These are phyloP conservation scores for Ustilago bromivora DNA, from an alignment of 1,284 basidiomycete species.

Conservation along the genomic window DNA sequence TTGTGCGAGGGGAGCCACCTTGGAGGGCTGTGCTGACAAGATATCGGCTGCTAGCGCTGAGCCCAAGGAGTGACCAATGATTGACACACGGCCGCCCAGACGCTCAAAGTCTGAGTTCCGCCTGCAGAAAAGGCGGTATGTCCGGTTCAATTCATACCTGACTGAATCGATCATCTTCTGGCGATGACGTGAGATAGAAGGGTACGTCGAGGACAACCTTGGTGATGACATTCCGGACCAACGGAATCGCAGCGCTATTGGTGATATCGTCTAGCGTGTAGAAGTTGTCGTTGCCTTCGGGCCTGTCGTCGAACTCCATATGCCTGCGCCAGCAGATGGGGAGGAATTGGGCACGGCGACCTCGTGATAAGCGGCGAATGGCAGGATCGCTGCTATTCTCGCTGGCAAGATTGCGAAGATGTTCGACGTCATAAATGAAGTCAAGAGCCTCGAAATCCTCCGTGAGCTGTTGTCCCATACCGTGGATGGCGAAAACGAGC, in stretches of 20 bases:
- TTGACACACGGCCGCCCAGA: conserved; percentile 71
- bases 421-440: conserved; percentile 65
- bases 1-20: conserved; percentile 62
- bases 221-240: conserved; percentile 57
- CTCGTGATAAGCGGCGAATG: conserved; percentile 46
- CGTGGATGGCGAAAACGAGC: conserved; percentile 62
- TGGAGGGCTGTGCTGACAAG: conserved; percentile 74
- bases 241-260: conserved; percentile 54
- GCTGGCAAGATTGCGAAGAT: conserved; percentile 49
- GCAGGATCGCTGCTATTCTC: conserved; percentile 49
- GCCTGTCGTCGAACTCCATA: conserved; percentile 64
- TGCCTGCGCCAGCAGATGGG: conserved; percentile 75
- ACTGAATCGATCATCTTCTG: conserved; percentile 72
- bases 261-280: conserved; percentile 71
- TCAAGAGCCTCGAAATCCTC: conserved; percentile 61
- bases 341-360: conserved; percentile 72
- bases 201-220: conserved; percentile 73
- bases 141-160: conserved; percentile 61
- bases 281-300: conserved; percentile 70
- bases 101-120: conserved; percentile 72
- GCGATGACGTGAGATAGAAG: conserved; percentile 71
- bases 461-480: conserved; percentile 64
- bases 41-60: conserved; percentile 74
- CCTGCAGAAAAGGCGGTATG: conserved; percentile 74
- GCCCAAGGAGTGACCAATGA: conserved; percentile 72